Evolutionary conservation across 179 eudicot species (phyloP), one percentile per base, ranked within the genome.

Genomic region (Nepenthes alata): DNA sequence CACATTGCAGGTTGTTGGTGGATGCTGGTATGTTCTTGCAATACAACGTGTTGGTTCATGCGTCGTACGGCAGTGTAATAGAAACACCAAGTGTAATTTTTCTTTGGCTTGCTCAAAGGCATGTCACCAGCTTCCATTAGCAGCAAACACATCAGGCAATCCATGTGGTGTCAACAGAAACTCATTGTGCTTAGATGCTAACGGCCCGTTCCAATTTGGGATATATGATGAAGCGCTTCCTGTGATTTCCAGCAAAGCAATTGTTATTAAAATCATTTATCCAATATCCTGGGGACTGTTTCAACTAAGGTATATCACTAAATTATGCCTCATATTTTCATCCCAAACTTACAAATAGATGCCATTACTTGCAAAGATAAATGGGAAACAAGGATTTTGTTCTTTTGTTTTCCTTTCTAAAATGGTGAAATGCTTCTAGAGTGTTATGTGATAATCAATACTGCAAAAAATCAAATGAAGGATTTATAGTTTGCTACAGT

Each of bases 241-340:
- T 0, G 85, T 82, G 49, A 75, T 88, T 45, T 83, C 93, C 11
- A 91, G 88, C 81, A 80, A 84, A 49, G 83, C 88, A 58, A 52
- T 80, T 16, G 41, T 71, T 16, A 82, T 85, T 13, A 91, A 91
- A 80, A 75, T 85, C 59, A 80, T 88, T 6, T 91, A 88, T 68
- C 93, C 97, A 10, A 83, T 91, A 47, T 79, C 87, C 13, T 91
- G 98, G 98, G 98, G 98, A 49, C 72, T 91, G 44, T 83, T 78
- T 74, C 85, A 82, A 58, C 85, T 91, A 51, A 89, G 97, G 97
- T 89, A 72, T 55, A 16, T 57, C 11, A 14, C 41, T 7, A 15
- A 14, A 15, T 54, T 7, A 15, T 54, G 4, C 35, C 37, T 54
- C 45, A 41, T 7, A 41, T 4, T 41, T 41, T 7, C 45, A 41